Base-by-base conservation (phyloP, 2,329 filamentous ascomycete genomes). In the Septoria petroselini region DNA sequence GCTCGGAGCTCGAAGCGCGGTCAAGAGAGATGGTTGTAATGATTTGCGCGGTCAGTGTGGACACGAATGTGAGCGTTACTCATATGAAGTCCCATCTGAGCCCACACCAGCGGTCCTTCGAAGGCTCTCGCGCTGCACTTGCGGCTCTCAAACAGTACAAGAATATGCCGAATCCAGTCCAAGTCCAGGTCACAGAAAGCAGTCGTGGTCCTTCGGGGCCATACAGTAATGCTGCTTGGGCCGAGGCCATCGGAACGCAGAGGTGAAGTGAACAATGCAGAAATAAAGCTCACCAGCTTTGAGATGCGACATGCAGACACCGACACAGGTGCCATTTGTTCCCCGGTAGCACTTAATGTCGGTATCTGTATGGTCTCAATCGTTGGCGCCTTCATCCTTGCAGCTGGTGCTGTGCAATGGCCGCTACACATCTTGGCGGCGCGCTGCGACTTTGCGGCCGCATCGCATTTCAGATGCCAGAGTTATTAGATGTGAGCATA, bases 171-270 rank as follows among this genome's bases (percentile, higher is more conserved):
- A 57, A 42, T 17, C 19, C 27, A 17, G 33, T 15, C 54, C 54
- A 57, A 3, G 52, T 47, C 54, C 54, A 57, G 9, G 52, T 57
- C 4, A 57, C 35, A 15, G 35, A 44, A n/a, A 54, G 44, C 9
- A 57, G 21, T 9, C 25, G 14, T 11, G 39, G 23, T 12, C 47
- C 51, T 19, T 42, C 42, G 7, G 38, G 21, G 29, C 53, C 50
- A 33, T 55, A 48, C 17, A 42, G 25, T n/a, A 53, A 15, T 4
- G 12, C 31, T n/a, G 33, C 44, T n/a, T 12, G 14, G 17, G 15
- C 21, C 33, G 9, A 27, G 23, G 9, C 5, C 23, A 27, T 27
- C 23, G 9, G 23, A 27, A 27, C 9, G 23, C 23, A 27, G 23
- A 27, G 23, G 23, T 27, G 23, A 9, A 5, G 23, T 27, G 23